Base-by-base conservation (phyloP, 192 early-diverging fungal species). In the Chytriomyces hyalinus region DNA sequence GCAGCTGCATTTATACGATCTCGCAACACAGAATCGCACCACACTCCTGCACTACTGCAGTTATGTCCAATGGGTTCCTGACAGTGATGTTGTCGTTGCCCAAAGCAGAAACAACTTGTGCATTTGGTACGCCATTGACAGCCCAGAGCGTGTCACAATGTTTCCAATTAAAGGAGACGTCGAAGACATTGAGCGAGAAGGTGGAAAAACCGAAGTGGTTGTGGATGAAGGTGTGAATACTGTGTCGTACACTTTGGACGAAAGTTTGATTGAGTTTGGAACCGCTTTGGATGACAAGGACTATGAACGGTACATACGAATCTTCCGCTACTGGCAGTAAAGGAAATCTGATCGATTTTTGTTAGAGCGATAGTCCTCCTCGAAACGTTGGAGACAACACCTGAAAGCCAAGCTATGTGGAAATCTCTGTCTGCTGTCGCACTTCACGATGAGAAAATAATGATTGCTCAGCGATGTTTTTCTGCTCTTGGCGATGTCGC, bases 331-430 rank as follows among this genome's bases (percentile, higher is more conserved):
- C 53, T 20, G 20, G 1, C 13, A 57, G 15, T 2, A 57, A 22
- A 68, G 49, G 20, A 51, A 10, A 62, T 73, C 44, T 15, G n/a
- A 9, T 36, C 11, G 11, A 53, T 20, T 50, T 46, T 63, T 17
- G 13, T 71, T 50, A 90, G 89, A 24, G 90, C 90, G 10, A 83
- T 91, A n/a, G 71, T 81, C n/a, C 69, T 91, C 46, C 80, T 91
- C 45, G 90, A 91, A 74, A 87, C 87, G 20, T 78, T 91, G 7
- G 89, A 90, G 65, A 80, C 87, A 67, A 90, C 88, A 13, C 79
- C 86, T 3, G 90, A 91, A 71, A 90, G 88, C 1, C 86, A 89
- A 72, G 90, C 89, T 9, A 91, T 91, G 90, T 91, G 90, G 90
- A 88, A 89, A 78, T 83, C 83, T 9, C 76, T 91, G 9, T 83